phyloP scores from a whole-genome alignment of 2,329 filamentous ascomycete genomes.

The Monilinia aucupariae region DNA sequence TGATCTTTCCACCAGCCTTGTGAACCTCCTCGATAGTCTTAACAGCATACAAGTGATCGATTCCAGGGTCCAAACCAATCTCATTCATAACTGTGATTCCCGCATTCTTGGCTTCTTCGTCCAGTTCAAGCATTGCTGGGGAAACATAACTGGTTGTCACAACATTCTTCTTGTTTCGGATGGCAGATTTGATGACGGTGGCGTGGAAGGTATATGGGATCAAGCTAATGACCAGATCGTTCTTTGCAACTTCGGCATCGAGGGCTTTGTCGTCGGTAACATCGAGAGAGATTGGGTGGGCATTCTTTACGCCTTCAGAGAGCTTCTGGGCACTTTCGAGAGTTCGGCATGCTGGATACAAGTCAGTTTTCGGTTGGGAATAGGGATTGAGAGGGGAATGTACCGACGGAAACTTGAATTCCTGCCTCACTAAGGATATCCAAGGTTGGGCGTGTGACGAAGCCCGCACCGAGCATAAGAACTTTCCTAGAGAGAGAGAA shows the following conservation, averaged over 20 bases:
- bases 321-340: slow-evolving; percentile 72
- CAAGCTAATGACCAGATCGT: slow-evolving; percentile 72
- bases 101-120: slow-evolving; percentile 75
- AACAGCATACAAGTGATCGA: slow-evolving; percentile 71
- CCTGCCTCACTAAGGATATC: slow-evolving; percentile 53
- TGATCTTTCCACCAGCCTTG: slow-evolving; percentile 77
- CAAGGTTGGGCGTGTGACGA: slow-evolving; percentile 52
- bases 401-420: slow-evolving; percentile 53
- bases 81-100: slow-evolving; percentile 98
- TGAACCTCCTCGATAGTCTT: slow-evolving; percentile 89
- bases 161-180: slow-evolving; percentile 90
- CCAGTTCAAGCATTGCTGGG: slow-evolving; percentile 85
- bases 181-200: slow-evolving; percentile 85
- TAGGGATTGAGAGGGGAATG: slow-evolving; percentile 18
- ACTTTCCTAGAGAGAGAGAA: slow-evolving; percentile 32
- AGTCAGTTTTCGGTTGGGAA: neutral
- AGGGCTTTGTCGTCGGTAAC: slow-evolving; percentile 71
- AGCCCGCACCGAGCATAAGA: slow-evolving; percentile 47
- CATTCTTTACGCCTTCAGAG: slow-evolving; percentile 55
- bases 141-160: slow-evolving; percentile 94
- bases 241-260: slow-evolving; percentile 72
- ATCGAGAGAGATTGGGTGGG: slow-evolving; percentile 61
- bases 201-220: slow-evolving; percentile 92
- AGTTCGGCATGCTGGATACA: slow-evolving; percentile 32
- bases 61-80: slow-evolving; percentile 69